Base-by-base conservation (phyloP, 164 flowering plant species). In the Vitis cinerea region DNA sequence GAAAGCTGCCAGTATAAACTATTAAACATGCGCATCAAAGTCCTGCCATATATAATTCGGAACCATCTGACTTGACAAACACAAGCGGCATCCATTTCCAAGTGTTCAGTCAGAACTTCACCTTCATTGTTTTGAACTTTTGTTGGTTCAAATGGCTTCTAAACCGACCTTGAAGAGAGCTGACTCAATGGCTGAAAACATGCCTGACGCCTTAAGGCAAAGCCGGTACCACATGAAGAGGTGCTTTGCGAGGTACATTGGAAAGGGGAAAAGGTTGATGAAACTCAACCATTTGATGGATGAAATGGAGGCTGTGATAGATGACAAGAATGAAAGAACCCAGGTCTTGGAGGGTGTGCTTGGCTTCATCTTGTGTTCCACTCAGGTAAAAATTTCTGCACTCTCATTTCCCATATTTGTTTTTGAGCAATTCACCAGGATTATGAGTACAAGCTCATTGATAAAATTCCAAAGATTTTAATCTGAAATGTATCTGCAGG, bases 141-240 rank as follows among this genome's bases (percentile, higher is more conserved):
- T 37, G 44, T 37, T 37, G 0, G 27, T 37, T 37, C 44, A 37
- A 37, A 73, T 68, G 76, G 66, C 63, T 60, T 71, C 78, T 55
- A 65, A 69, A 51, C 17, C 65, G 9, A 30, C 59, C 29, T 15
- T 74, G 37, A 69, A 68, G 65, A 49, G 75, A 4, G 48, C 79
- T 0, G 78, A 74, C 0, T 77, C 81, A 1, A 67, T 76, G n/a
- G 78, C 74, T 0, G 82, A 83, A 37, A 76, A 64, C 64, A 83
- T 81, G 83, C 78, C 86, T 1, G 84, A 85, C 12, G 82, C 86
- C 9, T 66, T 80, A 67, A 77, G 68, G 71, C 81, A 78, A 66
- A 81, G 79, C 75, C 72, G 79, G 53, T 78, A 77, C 64, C 81
- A 83, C 31, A 82, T 80, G 83, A 83, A 81, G 75, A 73, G 67